phyloP scores from a whole-genome alignment of 192 early-diverging fungal species.

The Gamsiella multidivaricata region DNA sequence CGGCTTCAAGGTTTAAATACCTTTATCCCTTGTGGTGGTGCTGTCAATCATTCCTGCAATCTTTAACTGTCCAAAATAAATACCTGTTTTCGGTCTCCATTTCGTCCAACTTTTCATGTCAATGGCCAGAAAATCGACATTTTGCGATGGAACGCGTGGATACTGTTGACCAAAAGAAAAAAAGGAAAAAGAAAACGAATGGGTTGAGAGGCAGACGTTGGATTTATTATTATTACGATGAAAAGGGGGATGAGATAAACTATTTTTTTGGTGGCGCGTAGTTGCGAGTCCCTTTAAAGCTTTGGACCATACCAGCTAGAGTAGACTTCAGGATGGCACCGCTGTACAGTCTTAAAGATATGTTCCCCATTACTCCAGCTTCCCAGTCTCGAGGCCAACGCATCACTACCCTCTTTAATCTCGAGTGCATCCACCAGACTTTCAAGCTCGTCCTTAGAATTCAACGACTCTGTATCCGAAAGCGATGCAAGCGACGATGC shows the following conservation, averaged over 20 bases:
- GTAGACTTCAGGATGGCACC: conserved; percentile 45
- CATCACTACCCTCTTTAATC: neutral
- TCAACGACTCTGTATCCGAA: neutral
- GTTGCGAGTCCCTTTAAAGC: neutral
- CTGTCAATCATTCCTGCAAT: conserved; percentile 29
- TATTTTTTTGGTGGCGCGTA: no score
- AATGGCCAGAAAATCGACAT: no score
- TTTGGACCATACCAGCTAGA: conserved; percentile 31
- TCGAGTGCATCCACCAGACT: conserved; percentile 8
- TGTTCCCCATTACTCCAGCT: conserved; percentile 44
- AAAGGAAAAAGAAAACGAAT: no score
- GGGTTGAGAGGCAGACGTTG: no score
- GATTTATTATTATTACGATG: no score
- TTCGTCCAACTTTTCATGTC: conserved; percentile 43
- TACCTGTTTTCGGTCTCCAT: conserved; percentile 39
- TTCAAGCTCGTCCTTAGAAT: conserved; percentile 18
- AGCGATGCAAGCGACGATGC: neutral
- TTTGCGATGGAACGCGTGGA: no score
- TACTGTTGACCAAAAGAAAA: no score
- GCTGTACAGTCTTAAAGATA: conserved; percentile 45
- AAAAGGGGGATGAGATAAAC: no score
- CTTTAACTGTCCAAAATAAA: conserved; percentile 35
- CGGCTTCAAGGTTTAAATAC: conserved; percentile 92
- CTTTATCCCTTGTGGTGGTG: conserved; percentile 21
- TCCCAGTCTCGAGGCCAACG: neutral